Evolutionary conservation across 441 rosid species (phyloP), one percentile per base, ranked within the genome.

Genomic region (Pelargonium cotyledonis): DNA sequence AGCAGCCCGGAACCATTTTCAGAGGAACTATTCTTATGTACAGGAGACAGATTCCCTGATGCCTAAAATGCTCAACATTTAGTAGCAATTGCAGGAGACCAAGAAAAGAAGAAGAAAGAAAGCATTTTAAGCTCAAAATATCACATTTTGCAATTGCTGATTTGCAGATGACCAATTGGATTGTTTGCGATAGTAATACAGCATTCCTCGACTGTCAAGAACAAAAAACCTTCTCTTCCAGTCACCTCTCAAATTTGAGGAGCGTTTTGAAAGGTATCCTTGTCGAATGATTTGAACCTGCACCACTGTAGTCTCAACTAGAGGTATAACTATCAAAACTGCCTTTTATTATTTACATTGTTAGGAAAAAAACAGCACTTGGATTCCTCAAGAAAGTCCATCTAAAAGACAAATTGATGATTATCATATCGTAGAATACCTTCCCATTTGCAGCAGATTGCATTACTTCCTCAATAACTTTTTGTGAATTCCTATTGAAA

Each of bases 221-320:
- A 95, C 99, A 85, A 95, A 95, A 82, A 92, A 92, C 68, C 96
- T 86, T 79, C 99, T 83, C 84, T 95, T 95, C 99, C 99, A 95
- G 82, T 95, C 98, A 80, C 92, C 99, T 84, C 99, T 89, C 77
- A 95, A 81, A 75, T 80, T 95, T 72, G 97, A 88, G 60, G 98
- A 95, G 31, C 99, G 89, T 80, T 95, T 95, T 79, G 98, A 90
- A 74, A 95, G 89, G 84, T 92, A 95, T 40, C 99, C 99, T 81
- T 92, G 99, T 47, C 98, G 88, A 63, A 95, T 95, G 11, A 95
- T 95, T 83, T 95, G 96, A 72, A 95, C 98, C 98, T 95, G 87
- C 73, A 78, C 73, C 44, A 75, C 49, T n/a, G 3, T 10, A 46
- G 47, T 31, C 49, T 84, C 40, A 79, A 75, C 66, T 35, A 51